Base-by-base conservation (phyloP, 768 basidiomycete genomes). In the Wakefieldia striispora region DNA sequence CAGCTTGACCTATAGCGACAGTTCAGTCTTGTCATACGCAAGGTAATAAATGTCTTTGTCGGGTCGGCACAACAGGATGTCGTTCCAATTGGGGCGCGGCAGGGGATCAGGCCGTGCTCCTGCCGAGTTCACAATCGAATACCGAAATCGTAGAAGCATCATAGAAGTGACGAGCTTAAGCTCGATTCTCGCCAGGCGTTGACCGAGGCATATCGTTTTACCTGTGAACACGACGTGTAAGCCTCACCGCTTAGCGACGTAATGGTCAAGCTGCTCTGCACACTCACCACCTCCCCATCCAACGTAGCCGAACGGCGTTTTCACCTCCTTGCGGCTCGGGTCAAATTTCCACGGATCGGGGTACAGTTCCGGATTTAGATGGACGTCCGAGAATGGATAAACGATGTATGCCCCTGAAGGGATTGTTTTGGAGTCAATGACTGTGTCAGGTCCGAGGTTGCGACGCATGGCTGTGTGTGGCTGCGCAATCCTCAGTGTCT, bases 391-490 rank as follows among this genome's bases (percentile, higher is more conserved):
- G 67, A 88, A 89, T 38, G 87, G 88, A 69, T 88, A 90, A 38
- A 88, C 75, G 41, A 88, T 79, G 61, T 86, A 89, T 46, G 86
- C 79, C 49, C 86, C 88, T 19, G 83, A 82, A 27, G 86, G 86
- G 26, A 91, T 78, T 34, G 76, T 69, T 67, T 83, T 86, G 53
- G 80, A 80, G 68, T 83, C 79, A 56, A 91, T 83, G 58, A 82
- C 75, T 31, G 82, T 68, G 49, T 86, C 83, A 57, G 84, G 84
- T 16, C 87, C 88, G 50, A 88, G 69, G 64, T 90, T 89, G 51
- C 84, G 79, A 63, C 88, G 79, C 86, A 89, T 88, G 49, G 88
- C 88, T 1, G 80, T 80, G 67, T 89, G 86, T 37, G 88, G 86
- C 72, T 89, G 85, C 10, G 87, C 86, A 40, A 90, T 70, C 34